phyloP scores from a whole-genome alignment of 2,329 filamentous ascomycete genomes.

The Colletotrichum paranaense region DNA sequence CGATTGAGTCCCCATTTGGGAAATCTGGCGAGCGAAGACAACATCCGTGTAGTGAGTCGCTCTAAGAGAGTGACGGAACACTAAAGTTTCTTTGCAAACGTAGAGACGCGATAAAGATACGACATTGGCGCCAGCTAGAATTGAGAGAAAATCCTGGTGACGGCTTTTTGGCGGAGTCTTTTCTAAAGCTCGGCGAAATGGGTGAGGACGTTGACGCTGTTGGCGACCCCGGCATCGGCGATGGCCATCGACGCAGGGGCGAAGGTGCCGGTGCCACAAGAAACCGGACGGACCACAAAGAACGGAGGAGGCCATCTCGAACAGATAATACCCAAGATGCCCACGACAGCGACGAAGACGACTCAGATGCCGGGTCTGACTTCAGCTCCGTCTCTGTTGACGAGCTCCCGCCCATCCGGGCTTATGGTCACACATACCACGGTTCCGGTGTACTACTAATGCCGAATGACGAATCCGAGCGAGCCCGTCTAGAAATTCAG shows the following conservation, averaged over 20 bases:
- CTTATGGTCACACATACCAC: slow-evolving; percentile 50
- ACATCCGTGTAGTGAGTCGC: not conserved
- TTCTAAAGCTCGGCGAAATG: not conserved
- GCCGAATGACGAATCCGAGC: slow-evolving; percentile 49
- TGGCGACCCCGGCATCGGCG: slow-evolving; percentile 23
- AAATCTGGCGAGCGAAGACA: not conserved
- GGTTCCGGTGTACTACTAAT: slow-evolving; percentile 47
- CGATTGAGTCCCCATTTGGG: not conserved
- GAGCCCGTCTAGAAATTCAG: slow-evolving; percentile 44
- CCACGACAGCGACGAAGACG: slow-evolving; percentile 37
- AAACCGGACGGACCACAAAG: slow-evolving; percentile 16
- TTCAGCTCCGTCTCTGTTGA: slow-evolving; percentile 47
- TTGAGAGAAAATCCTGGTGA: not conserved
- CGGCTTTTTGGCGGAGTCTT: not conserved
- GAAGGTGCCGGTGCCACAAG: not conserved
- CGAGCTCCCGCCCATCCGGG: slow-evolving; percentile 45
- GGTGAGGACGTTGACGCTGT: slow-evolving; percentile 25
- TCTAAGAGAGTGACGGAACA: not conserved
- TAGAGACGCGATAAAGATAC: not conserved
- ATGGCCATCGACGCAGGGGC: slow-evolving; percentile 13
- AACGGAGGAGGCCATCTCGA: slow-evolving; percentile 21
- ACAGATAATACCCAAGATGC: not conserved
- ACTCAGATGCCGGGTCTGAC: slow-evolving; percentile 43
- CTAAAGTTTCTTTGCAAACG: not conserved
- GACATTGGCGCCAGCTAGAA: not conserved